Evolutionary conservation across 2,329 filamentous ascomycete genomes (phyloP).

Genomic region (Penicillium hordei): DNA sequence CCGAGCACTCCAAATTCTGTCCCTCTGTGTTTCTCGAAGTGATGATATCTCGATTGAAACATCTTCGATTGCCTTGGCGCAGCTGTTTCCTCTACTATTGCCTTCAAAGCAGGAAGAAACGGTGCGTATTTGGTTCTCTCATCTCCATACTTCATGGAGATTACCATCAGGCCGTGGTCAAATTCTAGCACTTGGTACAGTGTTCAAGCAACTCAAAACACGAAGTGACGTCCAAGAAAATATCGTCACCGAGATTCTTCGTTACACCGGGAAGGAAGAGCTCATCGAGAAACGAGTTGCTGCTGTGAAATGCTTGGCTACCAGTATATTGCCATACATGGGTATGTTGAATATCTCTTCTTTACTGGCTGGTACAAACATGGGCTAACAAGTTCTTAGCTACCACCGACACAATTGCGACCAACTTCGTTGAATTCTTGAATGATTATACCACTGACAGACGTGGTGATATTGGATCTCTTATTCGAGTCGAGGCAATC

Average conservation of each 20-base stretch:
- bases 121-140: constrained; percentile 42
- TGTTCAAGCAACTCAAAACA: constrained; percentile 36
- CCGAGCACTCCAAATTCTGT: constrained; percentile 35
- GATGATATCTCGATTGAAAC: constrained; percentile 44
- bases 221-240: constrained; percentile 25
- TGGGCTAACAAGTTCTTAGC: constrained; percentile 28
- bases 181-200: constrained; percentile 43
- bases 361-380: too few relatives aligned
- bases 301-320: constrained; percentile 42
- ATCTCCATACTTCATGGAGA: constrained; percentile 38
- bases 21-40: constrained; percentile 41
- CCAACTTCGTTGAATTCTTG: constrained; percentile 48
- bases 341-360: constrained; percentile 26
- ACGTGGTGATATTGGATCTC: constrained; percentile 84
- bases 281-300: constrained; percentile 44
- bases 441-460: constrained; percentile 91
- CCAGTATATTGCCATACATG: constrained; percentile 38
- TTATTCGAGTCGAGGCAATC: constrained; percentile 78
- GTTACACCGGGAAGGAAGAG: constrained; percentile 38
- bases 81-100: constrained; percentile 42
- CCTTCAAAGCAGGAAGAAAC: constrained; percentile 33
- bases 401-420: constrained; percentile 29
- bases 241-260: constrained; percentile 37
- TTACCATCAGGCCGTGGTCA: constrained; percentile 45
- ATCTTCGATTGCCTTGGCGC: constrained; percentile 42